These are phyloP conservation scores for Planoprotostelium fungivorum DNA, from an alignment of 78 protist species.

Conservation along the genomic window DNA sequence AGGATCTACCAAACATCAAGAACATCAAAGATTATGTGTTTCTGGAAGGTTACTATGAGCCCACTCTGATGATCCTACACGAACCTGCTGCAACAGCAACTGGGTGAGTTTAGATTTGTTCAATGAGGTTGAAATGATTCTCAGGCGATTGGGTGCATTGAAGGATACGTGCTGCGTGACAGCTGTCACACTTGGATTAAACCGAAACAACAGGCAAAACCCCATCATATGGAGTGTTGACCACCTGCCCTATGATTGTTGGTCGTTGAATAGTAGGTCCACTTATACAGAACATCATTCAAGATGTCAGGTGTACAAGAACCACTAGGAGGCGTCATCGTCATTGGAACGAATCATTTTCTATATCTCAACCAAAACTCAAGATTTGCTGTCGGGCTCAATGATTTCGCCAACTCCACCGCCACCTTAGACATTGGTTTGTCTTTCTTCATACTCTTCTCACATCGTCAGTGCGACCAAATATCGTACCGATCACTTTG, in stretches of 20 bases:
- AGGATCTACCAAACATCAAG: slow-evolving; percentile 15
- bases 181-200: slow-evolving; percentile 25
- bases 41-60: slow-evolving; percentile 66
- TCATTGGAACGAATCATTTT: slow-evolving; percentile 33
- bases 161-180: slow-evolving; percentile 32
- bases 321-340: slow-evolving; percentile 64
- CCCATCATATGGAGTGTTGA: slow-evolving; percentile 50
- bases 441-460: neutral
- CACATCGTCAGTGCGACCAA: slow-evolving; percentile 16
- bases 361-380: slow-evolving; percentile 48
- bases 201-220: neutral
- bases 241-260: slow-evolving; percentile 42
- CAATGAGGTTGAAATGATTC: neutral
- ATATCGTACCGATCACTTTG: slow-evolving; percentile 37
- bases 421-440: neutral
- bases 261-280: neutral
- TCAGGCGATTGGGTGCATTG: slow-evolving; percentile 7
- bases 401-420: slow-evolving; percentile 24
- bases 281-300: neutral
- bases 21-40: slow-evolving; percentile 58
- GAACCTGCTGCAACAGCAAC: slow-evolving; percentile 61
- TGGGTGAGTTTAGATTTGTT: neutral
- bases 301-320: slow-evolving; percentile 24
- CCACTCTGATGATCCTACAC: slow-evolving; percentile 51
- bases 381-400: slow-evolving; percentile 28